These are phyloP conservation scores for Multifurca ochricompacta DNA, from an alignment of 768 basidiomycete species.

Conservation along the genomic window DNA sequence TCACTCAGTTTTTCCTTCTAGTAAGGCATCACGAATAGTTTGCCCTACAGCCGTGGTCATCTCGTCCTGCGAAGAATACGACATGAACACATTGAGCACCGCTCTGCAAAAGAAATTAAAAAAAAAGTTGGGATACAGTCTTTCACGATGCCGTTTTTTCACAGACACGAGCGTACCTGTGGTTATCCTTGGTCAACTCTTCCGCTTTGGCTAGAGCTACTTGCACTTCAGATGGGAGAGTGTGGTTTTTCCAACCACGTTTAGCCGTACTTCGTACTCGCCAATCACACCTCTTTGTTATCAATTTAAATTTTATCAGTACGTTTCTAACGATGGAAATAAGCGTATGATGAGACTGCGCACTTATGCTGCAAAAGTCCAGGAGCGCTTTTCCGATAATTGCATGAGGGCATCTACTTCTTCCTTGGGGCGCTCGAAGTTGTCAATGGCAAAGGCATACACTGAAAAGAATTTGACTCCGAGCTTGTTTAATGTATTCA, in stretches of 20 bases:
- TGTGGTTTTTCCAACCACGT: constrained; percentile 66
- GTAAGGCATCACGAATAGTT: constrained; percentile 36
- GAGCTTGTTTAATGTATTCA: constrained; percentile 80
- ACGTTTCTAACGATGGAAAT: not conserved
- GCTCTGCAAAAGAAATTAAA: too few relatives aligned
- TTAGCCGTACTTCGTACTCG: constrained; percentile 73
- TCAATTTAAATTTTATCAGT: not conserved
- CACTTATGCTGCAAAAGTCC: constrained; percentile 79
- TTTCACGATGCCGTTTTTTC: not conserved
- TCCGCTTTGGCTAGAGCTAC: constrained; percentile 65
- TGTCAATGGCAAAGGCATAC: constrained; percentile 98
- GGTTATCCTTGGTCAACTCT: constrained; percentile 64
- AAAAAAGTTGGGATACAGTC: not conserved
- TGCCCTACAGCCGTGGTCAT: constrained; percentile 71
- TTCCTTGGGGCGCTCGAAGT: constrained; percentile 79
- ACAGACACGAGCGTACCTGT: constrained; percentile 37
- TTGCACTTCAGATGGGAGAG: constrained; percentile 68
- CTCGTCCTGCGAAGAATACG: constrained; percentile 89
- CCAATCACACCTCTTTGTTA: constrained; percentile 67
- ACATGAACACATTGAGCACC: constrained; percentile 86
- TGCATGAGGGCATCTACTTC: constrained; percentile 87
- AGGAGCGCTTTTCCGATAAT: constrained; percentile 67
- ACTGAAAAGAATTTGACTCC: constrained; percentile 77
- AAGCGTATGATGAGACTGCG: constrained; percentile 28
- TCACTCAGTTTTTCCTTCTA: constrained; percentile 27